These are phyloP conservation scores for Camellia japonica DNA, from an alignment of 148 eudicot genomes.

Conservation along the genomic window DNA sequence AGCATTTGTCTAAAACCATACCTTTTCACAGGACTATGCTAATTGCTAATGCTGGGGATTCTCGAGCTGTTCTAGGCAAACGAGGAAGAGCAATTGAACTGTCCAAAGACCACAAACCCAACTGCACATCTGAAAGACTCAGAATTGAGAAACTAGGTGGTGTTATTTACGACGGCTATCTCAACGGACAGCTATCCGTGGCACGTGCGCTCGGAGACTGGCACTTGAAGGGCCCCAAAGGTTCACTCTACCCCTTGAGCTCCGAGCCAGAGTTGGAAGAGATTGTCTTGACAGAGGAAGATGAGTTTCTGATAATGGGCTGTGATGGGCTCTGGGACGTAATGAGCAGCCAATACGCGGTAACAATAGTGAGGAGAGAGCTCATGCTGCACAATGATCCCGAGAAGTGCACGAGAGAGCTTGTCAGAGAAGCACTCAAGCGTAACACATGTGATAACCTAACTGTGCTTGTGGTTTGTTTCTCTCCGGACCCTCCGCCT, in stretches of 20 bases:
- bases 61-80: conserved; percentile 58
- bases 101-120: conserved; percentile 69
- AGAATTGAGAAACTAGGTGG: conserved; percentile 62
- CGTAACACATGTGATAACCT: conserved; percentile 55
- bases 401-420: conserved; percentile 39
- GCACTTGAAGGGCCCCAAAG: conserved; percentile 65
- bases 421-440: conserved; percentile 47
- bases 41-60: conserved; percentile 62
- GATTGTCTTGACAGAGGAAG: conserved; percentile 42
- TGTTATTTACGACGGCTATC: conserved; percentile 56
- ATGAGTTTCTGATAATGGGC: conserved; percentile 56
- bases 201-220: conserved; percentile 66
- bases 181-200: conserved; percentile 58
- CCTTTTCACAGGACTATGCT: conserved; percentile 39
- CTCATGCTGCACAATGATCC: conserved; percentile 64
- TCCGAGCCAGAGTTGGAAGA: conserved; percentile 59
- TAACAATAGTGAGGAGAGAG: conserved; percentile 49
- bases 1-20: neutral
- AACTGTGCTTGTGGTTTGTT: conserved; percentile 56
- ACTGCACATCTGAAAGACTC: conserved; percentile 46
- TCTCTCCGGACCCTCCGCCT: conserved; percentile 52
- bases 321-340: conserved; percentile 68
- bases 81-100: conserved; percentile 61
- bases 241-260: conserved; percentile 43
- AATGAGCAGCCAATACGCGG: conserved; percentile 62